Evolutionary conservation across 2,329 filamentous ascomycete genomes (phyloP).

Genomic region (Aspergillus carbonarius): DNA sequence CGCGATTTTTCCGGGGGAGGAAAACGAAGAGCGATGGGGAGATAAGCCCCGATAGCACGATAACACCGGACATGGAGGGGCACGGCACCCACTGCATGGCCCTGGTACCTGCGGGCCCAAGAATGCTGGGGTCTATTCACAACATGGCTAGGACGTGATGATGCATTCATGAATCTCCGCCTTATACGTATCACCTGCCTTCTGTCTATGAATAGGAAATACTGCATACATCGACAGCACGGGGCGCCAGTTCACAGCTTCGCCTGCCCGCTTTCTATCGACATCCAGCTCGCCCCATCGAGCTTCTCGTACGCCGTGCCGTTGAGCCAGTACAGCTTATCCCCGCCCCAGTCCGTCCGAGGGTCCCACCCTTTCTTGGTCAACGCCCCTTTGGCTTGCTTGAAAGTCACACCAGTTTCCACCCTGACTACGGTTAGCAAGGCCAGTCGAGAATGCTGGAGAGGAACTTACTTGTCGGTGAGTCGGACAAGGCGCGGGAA

Average conservation of each 20-base stretch:
- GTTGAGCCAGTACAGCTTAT: conserved; percentile 48
- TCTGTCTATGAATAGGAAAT: not conserved
- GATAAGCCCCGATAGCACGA: not conserved
- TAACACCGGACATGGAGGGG: not conserved
- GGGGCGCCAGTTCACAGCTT: conserved; percentile 34
- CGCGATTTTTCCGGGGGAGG: not conserved
- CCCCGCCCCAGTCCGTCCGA: conserved; percentile 30
- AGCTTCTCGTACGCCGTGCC: conserved; percentile 41
- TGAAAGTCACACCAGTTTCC: conserved; percentile 51
- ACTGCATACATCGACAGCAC: not conserved
- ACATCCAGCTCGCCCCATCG: conserved; percentile 39
- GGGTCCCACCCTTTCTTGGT: conserved; percentile 45
- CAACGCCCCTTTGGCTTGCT: conserved; percentile 49
- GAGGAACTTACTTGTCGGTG: conserved; percentile 42
- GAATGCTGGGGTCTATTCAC: not conserved
- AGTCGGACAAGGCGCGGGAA: conserved; percentile 50
- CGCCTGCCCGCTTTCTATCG: conserved; percentile 45
- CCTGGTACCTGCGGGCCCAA: not conserved
- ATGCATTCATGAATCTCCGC: not conserved
- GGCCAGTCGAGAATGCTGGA: too few relatives aligned
- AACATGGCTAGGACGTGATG: not conserved
- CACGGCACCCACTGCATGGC: too few relatives aligned
- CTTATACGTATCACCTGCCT: too few relatives aligned
- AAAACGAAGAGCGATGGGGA: not conserved
- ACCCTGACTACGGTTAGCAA: conserved; percentile 30